Conservation (phyloP, 2,329 filamentous ascomycete genomes). For the Trichoderma brevicompactum region DNA sequence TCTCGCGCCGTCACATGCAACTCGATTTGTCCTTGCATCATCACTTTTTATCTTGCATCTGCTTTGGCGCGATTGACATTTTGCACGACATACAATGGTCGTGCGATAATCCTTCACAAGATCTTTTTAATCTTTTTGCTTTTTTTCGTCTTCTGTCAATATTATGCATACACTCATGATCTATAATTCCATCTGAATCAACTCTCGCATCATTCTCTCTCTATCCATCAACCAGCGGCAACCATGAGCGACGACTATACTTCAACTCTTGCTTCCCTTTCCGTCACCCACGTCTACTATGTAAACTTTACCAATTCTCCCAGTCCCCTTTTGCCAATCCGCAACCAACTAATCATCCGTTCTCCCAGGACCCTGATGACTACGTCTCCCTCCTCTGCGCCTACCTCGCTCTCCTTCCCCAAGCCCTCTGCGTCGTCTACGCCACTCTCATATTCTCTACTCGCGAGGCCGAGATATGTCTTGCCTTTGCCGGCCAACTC, state of each 20-base stretch:
- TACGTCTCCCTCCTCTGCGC: conserved; percentile 84
- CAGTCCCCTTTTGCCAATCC: neutral
- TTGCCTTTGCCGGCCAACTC: conserved; percentile 92
- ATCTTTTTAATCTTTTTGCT: neutral
- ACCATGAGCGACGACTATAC: conserved; percentile 37
- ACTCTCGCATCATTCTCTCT: neutral
- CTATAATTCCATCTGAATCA: neutral
- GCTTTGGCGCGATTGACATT: neutral
- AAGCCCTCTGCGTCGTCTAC: conserved; percentile 89
- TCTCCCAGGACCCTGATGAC: conserved; percentile 79
- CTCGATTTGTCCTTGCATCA: conserved; percentile 14
- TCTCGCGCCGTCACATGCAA: conserved; percentile 14
- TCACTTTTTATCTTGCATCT: neutral
- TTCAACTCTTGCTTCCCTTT: conserved; percentile 82
- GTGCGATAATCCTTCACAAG: neutral
- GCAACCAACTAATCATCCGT: neutral
- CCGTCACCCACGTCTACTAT: conserved; percentile 95
- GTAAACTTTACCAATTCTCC: conserved; percentile 53
- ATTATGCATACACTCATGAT: neutral
- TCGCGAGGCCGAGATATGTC: conserved; percentile 82
- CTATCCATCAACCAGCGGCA: neutral
- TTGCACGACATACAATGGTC: conserved; percentile 1
- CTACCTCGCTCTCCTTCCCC: conserved; percentile 91
- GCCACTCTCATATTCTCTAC: conserved; percentile 88
- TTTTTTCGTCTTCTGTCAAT: neutral